These are phyloP conservation scores for Xerocomus spinulosus DNA, from an alignment of 768 basidiomycete species.

Conservation along the genomic window DNA sequence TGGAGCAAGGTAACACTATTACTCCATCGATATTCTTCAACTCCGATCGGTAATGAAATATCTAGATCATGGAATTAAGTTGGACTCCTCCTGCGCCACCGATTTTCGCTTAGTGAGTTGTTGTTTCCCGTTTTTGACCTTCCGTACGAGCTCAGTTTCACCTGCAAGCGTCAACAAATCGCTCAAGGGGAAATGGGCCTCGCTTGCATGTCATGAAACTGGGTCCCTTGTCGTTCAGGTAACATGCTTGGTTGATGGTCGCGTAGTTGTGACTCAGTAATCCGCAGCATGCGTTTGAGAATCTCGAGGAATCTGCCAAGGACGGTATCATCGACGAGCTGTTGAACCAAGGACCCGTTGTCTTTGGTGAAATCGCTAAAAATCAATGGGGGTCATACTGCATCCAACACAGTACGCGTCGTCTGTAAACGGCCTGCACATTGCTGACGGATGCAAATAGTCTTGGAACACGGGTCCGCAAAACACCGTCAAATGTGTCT, in stretches of 20 bases:
- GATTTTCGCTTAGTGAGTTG: constrained; percentile 76
- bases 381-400: constrained; percentile 91
- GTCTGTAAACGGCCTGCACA: background rate
- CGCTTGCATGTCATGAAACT: constrained; percentile 86
- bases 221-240: constrained; percentile 88
- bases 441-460: constrained; percentile 33
- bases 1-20: constrained; percentile 72
- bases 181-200: constrained; percentile 83
- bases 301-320: constrained; percentile 77
- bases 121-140: background rate
- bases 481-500: constrained; percentile 71
- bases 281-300: constrained; percentile 75
- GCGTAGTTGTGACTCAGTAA: constrained; percentile 8
- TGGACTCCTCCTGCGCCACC: constrained; percentile 87
- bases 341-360: constrained; percentile 61
- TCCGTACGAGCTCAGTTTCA: constrained; percentile 2
- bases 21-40: background rate
- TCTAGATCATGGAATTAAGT: constrained; percentile 81
- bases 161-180: constrained; percentile 73
- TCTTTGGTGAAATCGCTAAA: constrained; percentile 76
- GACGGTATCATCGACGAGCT: constrained; percentile 81
- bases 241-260: constrained; percentile 6
- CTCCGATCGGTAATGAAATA: constrained; percentile 6
- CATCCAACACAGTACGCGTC: constrained; percentile 70
- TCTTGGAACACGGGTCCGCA: constrained; percentile 79